Evolutionary conservation across 2,329 filamentous ascomycete genomes (phyloP), one percentile per base, ranked within the genome.

Genomic region (Fusarium sp.): DNA sequence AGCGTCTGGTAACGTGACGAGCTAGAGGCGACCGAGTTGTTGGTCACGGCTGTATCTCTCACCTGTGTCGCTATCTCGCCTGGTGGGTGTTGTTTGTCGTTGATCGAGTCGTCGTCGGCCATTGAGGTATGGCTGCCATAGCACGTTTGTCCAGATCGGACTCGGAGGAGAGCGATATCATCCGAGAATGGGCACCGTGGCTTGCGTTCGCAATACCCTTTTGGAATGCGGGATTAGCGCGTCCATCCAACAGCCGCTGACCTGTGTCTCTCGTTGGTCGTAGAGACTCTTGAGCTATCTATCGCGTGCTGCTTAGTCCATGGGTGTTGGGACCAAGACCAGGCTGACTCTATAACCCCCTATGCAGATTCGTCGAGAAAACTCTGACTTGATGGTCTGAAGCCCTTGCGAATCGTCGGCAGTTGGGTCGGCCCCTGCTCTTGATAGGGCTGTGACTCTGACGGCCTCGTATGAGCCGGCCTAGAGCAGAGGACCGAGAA

Each of bases 1-100:
- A 67, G 65, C 64, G 73, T 64, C 68, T 64, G 75, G 76, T 77
- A 79, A 78, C 75, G 77, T 79, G 78, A 80, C 68, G 70, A 51
- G 38, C 62, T 61, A 67, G 54, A 67, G 51, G 54, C 20, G 58
- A 61, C 64, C 58, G 64, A n/a, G 42, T 40, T 63, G 61, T 69
- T 71, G 61, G 68, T 58, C 58, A 61, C 53, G 54, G 44, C n/a
- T 50, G 44, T 50, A 59, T 68, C 55, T 65, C 60, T 29, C 27
- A 50, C 27, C 49, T 63, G 58, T 62, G 40, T 44, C 8, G 42
- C 20, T 42, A 36, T 55, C 49, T 60, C 29, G 13, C 20, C 42
- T n/a, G 42, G 42, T 27, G 23, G 42, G 42, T 55, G 34, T 13
- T 27, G 31, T 49, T 49, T 58, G 58, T 51, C 63, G 25, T 60